phyloP scores from a whole-genome alignment of 2,329 filamentous ascomycete species.

The Exserohilum rostratum region DNA sequence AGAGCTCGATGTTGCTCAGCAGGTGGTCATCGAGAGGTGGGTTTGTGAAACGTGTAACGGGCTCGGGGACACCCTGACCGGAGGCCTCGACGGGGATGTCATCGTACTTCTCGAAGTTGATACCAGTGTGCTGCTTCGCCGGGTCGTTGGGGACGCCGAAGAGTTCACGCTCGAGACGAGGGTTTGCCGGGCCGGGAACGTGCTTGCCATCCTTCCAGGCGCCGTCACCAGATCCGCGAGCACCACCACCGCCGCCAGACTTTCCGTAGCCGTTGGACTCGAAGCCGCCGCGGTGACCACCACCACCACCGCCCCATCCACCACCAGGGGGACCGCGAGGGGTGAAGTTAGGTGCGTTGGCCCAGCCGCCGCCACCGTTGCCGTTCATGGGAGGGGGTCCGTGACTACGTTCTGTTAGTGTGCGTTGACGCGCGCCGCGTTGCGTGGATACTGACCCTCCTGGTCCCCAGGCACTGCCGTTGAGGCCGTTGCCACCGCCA shows the following conservation, averaged over 20 bases:
- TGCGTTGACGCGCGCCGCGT: background rate
- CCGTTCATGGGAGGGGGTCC: slow-evolving; percentile 55
- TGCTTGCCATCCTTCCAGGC: slow-evolving; percentile 98
- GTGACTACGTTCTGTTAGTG: slow-evolving; percentile 35
- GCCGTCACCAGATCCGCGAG: slow-evolving; percentile 89
- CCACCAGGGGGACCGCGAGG: slow-evolving; percentile 51
- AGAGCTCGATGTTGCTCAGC: slow-evolving; percentile 88
- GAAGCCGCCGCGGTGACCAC: slow-evolving; percentile 55
- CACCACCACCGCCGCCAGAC: slow-evolving; percentile 58
- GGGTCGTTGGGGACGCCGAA: slow-evolving; percentile 92
- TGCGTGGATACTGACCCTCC: slow-evolving; percentile 30
- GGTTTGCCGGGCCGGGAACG: slow-evolving; percentile 84
- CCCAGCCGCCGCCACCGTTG: slow-evolving; percentile 66
- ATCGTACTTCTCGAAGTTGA: slow-evolving; percentile 99
- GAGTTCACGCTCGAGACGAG: slow-evolving; percentile 90
- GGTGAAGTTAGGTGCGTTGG: slow-evolving; percentile 64
- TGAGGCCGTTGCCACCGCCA: slow-evolving; percentile 61
- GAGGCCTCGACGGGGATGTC: slow-evolving; percentile 99
- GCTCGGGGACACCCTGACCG: slow-evolving; percentile 89
- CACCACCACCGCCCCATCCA: slow-evolving; percentile 51
- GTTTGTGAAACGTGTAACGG: slow-evolving; percentile 87
- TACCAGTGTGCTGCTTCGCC: slow-evolving; percentile 93
- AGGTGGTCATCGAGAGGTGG: slow-evolving; percentile 95
- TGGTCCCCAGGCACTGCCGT: slow-evolving; percentile 67
- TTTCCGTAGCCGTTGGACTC: slow-evolving; percentile 69